Evolutionary conservation across 2,329 filamentous ascomycete species (phyloP).

Genomic region (Penicillium sp.): DNA sequence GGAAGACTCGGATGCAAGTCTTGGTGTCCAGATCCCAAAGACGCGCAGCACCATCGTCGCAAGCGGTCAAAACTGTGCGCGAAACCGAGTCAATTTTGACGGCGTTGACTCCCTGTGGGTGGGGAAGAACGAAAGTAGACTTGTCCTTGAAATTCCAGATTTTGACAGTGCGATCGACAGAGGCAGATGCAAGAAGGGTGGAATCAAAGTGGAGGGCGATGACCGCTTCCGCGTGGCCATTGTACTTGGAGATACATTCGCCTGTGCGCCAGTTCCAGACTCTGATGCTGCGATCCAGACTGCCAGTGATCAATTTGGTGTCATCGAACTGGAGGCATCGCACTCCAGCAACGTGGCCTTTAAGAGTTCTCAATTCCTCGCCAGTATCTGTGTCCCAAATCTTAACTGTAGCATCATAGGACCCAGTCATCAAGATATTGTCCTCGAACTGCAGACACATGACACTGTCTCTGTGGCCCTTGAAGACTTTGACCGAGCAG

Average conservation of each 20-base stretch:
- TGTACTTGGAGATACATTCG: slow-evolving; percentile 76
- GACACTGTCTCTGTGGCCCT: slow-evolving; percentile 83
- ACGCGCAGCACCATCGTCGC: slow-evolving; percentile 87
- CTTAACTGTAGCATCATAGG: slow-evolving; percentile 91
- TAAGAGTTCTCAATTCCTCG: slow-evolving; percentile 78
- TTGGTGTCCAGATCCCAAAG: slow-evolving; percentile 91
- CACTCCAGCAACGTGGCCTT: slow-evolving; percentile 79
- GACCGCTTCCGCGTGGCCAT: slow-evolving; percentile 77
- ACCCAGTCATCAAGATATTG: slow-evolving; percentile 86
- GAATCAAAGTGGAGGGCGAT: slow-evolving; percentile 85
- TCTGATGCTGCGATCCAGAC: slow-evolving; percentile 81
- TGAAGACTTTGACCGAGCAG: slow-evolving; percentile 79
- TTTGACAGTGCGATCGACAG: slow-evolving; percentile 84
- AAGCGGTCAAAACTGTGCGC: slow-evolving; percentile 86
- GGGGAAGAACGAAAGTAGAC: slow-evolving; percentile 74
- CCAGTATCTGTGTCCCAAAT: slow-evolving; percentile 94
- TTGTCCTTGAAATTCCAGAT: slow-evolving; percentile 90
- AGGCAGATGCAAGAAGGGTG: slow-evolving; percentile 82
- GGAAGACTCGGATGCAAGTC: slow-evolving; percentile 71
- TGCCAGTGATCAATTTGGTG: slow-evolving; percentile 84
- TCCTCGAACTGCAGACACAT: slow-evolving; percentile 82
- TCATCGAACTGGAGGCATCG: slow-evolving; percentile 92
- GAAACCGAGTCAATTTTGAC: slow-evolving; percentile 81
- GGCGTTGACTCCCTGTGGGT: slow-evolving; percentile 95
- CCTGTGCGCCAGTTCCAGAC: slow-evolving; percentile 98